A percentile compares a stretch with the other conserved stretches of the same genome.
These are phyloP conservation scores for Saprolegnia diclina DNA, from an alignment of 352 stramenopile genomes.

Conservation along the genomic window DNA sequence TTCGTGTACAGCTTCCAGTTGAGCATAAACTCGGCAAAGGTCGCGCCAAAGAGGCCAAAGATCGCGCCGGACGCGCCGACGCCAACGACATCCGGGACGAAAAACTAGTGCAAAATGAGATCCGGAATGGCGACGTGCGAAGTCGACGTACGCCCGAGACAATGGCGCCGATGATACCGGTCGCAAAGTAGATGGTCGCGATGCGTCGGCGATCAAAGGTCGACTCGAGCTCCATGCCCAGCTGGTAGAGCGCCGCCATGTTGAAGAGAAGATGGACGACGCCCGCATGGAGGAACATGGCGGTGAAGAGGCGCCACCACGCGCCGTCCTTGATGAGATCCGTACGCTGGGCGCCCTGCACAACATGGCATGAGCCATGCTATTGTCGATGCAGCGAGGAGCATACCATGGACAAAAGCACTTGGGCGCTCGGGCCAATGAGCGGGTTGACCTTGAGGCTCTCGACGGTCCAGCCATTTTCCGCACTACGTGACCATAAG, in stretches of 20 bases:
- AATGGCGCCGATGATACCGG: conserved; percentile 50
- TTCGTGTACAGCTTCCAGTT: conserved; percentile 60
- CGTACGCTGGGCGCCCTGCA: conserved; percentile 38
- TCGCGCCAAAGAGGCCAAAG: conserved; percentile 63
- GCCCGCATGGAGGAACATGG: conserved; percentile 65
- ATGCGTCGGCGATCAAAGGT: conserved; percentile 41
- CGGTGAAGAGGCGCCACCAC: conserved; percentile 54
- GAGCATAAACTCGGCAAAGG: conserved; percentile 56
- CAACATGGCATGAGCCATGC: no score
- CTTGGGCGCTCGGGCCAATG: conserved; percentile 48
- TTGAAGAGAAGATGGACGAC: conserved; percentile 63
- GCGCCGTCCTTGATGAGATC: conserved; percentile 49
- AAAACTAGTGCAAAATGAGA: background rate
- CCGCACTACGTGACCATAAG: conserved; percentile 40
- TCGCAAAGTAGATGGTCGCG: conserved; percentile 44
- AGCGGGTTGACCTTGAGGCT: conserved; percentile 56
- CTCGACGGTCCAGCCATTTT: conserved; percentile 68
- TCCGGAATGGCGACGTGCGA: conserved; percentile 18
- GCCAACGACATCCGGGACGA: conserved; percentile 1
- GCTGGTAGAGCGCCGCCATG: conserved; percentile 42
- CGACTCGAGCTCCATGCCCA: conserved; percentile 52
- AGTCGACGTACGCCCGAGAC: conserved; percentile 40
- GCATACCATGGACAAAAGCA: conserved; percentile 35
- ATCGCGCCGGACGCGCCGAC: conserved; percentile 70
- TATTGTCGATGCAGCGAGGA: background rate